Percentiles rank a stretch among this genome's conserved stretches.
Conservation (phyloP, 2,329 filamentous ascomycete genomes). For the Pseudopithomyces maydicus region DNA sequence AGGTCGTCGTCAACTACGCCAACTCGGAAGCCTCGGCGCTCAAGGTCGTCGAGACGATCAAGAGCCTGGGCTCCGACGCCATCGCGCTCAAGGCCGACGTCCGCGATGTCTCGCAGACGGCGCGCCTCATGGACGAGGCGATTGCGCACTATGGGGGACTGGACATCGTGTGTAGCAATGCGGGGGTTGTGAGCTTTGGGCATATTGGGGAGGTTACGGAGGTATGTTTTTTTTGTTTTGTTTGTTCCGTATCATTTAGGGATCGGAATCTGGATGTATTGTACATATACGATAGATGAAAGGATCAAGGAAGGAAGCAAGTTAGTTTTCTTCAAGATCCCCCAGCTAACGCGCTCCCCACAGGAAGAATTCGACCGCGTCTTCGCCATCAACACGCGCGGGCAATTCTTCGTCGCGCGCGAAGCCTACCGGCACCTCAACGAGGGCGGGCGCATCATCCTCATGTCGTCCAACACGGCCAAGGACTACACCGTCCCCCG, state of each 20-base stretch:
- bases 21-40: constrained; percentile 54
- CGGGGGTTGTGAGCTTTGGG: constrained; percentile 66
- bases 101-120: constrained; percentile 50
- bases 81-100: constrained; percentile 64
- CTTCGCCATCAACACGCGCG: constrained; percentile 68
- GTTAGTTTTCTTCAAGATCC: too few species aligned
- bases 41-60: constrained; percentile 50
- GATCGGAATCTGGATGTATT: too few species aligned
- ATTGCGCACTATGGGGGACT: constrained; percentile 45
- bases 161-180: constrained; percentile 54
- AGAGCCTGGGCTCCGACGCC: constrained; percentile 50
- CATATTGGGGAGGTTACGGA: constrained; percentile 68
- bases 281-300: too few species aligned
- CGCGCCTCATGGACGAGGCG: constrained; percentile 50
- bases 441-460: constrained; percentile 70
- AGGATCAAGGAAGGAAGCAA: too few species aligned
- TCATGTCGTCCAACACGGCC: constrained; percentile 73
- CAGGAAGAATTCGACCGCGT: constrained; percentile 69
- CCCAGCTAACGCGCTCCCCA: too few species aligned
- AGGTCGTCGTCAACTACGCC: constrained; percentile 68
- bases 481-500: constrained; percentile 68
- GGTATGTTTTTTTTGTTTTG: too few species aligned
- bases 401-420: constrained; percentile 76
- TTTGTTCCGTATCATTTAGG: too few species aligned
- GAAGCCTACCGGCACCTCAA: constrained; percentile 71